phyloP scores from a whole-genome alignment of 2,329 filamentous ascomycete genomes.

The Calonectria pauciramosa region DNA sequence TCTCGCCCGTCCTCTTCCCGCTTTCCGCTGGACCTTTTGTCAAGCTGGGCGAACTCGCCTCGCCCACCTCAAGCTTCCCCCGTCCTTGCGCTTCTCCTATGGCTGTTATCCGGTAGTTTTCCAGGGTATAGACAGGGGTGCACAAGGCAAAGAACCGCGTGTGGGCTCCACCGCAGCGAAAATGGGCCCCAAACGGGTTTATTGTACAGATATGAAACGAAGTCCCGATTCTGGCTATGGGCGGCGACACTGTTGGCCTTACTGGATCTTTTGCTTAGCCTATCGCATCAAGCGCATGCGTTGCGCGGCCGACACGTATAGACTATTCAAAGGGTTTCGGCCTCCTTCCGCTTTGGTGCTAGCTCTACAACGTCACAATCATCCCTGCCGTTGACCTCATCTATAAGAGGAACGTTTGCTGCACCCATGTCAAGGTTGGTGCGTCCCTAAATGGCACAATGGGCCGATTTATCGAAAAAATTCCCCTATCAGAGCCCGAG shows the following conservation, averaged over 20 bases:
- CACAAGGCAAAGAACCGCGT: background rate
- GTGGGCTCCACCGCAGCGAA: background rate
- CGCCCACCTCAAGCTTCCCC: background rate
- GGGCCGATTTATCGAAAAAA: background rate
- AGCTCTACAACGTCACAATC: constrained; percentile 14
- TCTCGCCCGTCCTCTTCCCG: background rate
- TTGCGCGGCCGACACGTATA: background rate
- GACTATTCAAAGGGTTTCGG: background rate
- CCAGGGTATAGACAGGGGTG: background rate
- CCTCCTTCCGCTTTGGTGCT: constrained; percentile 20
- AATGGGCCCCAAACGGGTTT: background rate
- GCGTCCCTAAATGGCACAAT: background rate
- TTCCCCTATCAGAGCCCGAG: background rate
- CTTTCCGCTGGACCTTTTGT: background rate
- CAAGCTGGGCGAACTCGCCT: background rate
- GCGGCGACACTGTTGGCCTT: background rate
- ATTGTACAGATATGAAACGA: background rate
- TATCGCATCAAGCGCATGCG: background rate
- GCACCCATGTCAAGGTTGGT: background rate
- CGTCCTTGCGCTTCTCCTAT: background rate
- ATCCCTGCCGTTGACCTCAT: constrained; percentile 21
- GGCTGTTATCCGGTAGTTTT: background rate
- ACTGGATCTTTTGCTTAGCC: background rate
- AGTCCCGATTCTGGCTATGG: background rate
- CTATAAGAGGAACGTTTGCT: background rate